These are phyloP conservation scores for Scedosporium aurantiacum DNA, from an alignment of 2,329 filamentous ascomycete species.

Conservation along the genomic window DNA sequence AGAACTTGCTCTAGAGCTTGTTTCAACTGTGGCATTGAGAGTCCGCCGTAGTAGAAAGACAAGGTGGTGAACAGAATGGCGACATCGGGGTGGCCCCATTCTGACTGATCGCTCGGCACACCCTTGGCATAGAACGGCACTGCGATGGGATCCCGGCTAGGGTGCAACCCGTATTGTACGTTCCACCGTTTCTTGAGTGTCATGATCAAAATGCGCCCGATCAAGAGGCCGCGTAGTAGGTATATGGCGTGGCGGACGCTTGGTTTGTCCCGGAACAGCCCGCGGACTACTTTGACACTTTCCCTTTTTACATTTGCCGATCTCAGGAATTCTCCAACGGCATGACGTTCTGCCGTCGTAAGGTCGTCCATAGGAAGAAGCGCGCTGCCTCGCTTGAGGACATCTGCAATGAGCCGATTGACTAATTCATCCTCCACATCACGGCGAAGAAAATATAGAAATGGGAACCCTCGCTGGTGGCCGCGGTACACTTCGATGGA, in stretches of 20 bases:
- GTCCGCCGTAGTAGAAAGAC: constrained; percentile 54
- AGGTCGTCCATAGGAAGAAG: constrained; percentile 6
- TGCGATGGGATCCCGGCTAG: constrained; percentile 44
- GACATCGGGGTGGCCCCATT: constrained; percentile 59
- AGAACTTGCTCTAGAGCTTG: constrained; percentile 38
- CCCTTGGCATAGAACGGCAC: constrained; percentile 61
- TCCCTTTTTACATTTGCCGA: neutral
- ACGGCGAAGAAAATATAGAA: constrained; percentile 41
- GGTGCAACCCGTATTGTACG: constrained; percentile 52
- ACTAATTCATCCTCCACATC: constrained; percentile 35
- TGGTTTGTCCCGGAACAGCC: neutral
- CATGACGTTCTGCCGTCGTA: neutral
- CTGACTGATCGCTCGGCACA: constrained; percentile 46
- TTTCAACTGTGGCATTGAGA: constrained; percentile 35
- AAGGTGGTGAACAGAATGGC: constrained; percentile 54
- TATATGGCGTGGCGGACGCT: constrained; percentile 23
- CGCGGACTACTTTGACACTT: neutral
- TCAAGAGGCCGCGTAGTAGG: constrained; percentile 52
- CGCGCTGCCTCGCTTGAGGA: constrained; percentile 21
- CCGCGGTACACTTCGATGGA: constrained; percentile 26
- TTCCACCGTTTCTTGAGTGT: constrained; percentile 54
- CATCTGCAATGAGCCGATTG: constrained; percentile 25
- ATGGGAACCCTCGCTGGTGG: constrained; percentile 21
- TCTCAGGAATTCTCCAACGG: neutral
- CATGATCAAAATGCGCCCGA: constrained; percentile 47